Evolutionary conservation across 129 eudicot genomes (phyloP), one percentile per base, ranked within the genome.

Genomic region (Tagetes patula): DNA sequence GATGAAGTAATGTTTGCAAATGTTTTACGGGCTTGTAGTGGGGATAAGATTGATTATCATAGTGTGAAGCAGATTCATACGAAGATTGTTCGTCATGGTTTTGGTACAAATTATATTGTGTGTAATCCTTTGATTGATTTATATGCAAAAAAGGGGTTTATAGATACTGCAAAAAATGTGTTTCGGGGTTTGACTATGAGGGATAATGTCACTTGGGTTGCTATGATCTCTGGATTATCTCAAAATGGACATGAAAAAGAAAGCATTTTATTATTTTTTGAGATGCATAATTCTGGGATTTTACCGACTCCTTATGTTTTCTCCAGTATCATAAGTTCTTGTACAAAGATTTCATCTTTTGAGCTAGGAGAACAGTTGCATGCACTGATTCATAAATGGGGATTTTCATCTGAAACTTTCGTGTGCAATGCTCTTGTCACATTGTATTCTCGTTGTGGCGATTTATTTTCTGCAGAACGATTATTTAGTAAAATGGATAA

Each of bases 141-240:
- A 72, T 94, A 94, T 69, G 66, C 92, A 0, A 94, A 90, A 75
- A 86, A 80, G 46, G 94, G 95, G 68, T 66, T 40, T 55, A 32
- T 90, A 43, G 83, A 72, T 64, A 79, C 77, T 45, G 96, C 99
- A 20, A 80, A 80, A 71, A 73, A 41, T 33, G 84, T 90, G 14
- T 94, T 94, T 67, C 79, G 70, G 42, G 58, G 65, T 33, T 56
- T 94, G 72, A 36, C 14, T 55, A 62, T 72, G 53, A 88, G 82
- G 71, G 96, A 94, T 70, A 94, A 82, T 72, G 96, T 86, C 53
- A 80, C 99, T 48, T 95, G 97, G 97, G 96, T 95, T 79, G 96
- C 96, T 75, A 90, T 90, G 91, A 86, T 95, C 41, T 95, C 99
- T 38, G 97, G 96, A 58, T 84, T 95, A 31, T 85, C 97, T 66